These are phyloP conservation scores for Brassica napus DNA, from an alignment of 345 rosid species.

Conservation along the genomic window Da-Ae NC_063446.1:7736501-7737000, in stretches of 20 bases:
- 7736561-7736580: too few relatives aligned
- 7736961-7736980: slow-evolving; percentile 71
- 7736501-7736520: too few relatives aligned
- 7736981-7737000: slow-evolving; percentile 55
- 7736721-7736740: neutral
- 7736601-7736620: neutral
- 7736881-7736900: slow-evolving; percentile 3
- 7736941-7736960: slow-evolving; percentile 53
- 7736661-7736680: neutral
- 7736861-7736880: slow-evolving; percentile 27
- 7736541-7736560: too few relatives aligned
- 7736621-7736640: neutral
- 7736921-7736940: slow-evolving; percentile 12
- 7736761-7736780: slow-evolving; percentile 34
- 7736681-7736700: neutral
- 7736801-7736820: neutral
- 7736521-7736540: too few relatives aligned
- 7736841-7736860: slow-evolving; percentile 31
- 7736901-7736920: slow-evolving; percentile 8
- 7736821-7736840: neutral
- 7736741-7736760: slow-evolving; percentile 38
- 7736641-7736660: neutral
- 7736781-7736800: slow-evolving; percentile 40
- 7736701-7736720: neutral
- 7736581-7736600: too few relatives aligned